Evolutionary conservation across 106 monocot species (phyloP).

Genomic region (Acanthochlamys bracteata): DNA sequence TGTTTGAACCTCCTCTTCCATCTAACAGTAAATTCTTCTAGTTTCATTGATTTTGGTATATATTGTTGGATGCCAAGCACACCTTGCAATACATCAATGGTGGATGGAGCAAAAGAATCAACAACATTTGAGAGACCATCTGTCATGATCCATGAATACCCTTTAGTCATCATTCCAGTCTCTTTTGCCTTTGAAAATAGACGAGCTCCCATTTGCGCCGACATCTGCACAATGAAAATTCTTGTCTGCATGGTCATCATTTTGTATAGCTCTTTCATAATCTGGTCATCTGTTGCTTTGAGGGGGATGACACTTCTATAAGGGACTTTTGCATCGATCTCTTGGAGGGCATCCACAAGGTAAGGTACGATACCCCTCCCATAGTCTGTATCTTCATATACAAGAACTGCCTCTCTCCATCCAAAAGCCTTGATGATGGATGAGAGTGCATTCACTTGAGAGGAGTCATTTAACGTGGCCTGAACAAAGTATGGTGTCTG

Average conservation of each 20-base stretch:
- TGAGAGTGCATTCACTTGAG: constrained; percentile 30
- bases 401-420: constrained; percentile 37
- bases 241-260: constrained; percentile 38
- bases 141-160: constrained; percentile 55
- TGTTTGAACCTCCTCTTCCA: constrained; percentile 32
- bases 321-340: constrained; percentile 10
- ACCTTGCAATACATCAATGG: constrained; percentile 32
- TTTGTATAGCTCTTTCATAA: constrained; percentile 23
- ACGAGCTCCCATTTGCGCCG: constrained; percentile 10
- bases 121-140: constrained; percentile 28
- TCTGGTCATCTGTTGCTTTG: constrained; percentile 23
- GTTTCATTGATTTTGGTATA: constrained; percentile 11
- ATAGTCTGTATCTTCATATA: constrained; percentile 56
- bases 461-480: constrained; percentile 29
- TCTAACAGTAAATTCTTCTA: constrained; percentile 16
- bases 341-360: constrained; percentile 41
- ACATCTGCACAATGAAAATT: constrained; percentile 64
- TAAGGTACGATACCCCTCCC: constrained; percentile 38
- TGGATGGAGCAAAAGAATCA: constrained; percentile 7
- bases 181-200: constrained; percentile 28
- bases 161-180: constrained; percentile 45
- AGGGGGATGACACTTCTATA: constrained; percentile 17
- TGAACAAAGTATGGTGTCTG: constrained; percentile 32
- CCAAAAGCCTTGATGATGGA: constrained; percentile 28
- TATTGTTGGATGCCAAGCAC: constrained; percentile 37